A percentile compares a stretch with the other conserved stretches of the same genome.
These are phyloP conservation scores for Coprinopsis sp. DNA, from an alignment of 768 basidiomycete genomes.

Conservation along the genomic window DNA sequence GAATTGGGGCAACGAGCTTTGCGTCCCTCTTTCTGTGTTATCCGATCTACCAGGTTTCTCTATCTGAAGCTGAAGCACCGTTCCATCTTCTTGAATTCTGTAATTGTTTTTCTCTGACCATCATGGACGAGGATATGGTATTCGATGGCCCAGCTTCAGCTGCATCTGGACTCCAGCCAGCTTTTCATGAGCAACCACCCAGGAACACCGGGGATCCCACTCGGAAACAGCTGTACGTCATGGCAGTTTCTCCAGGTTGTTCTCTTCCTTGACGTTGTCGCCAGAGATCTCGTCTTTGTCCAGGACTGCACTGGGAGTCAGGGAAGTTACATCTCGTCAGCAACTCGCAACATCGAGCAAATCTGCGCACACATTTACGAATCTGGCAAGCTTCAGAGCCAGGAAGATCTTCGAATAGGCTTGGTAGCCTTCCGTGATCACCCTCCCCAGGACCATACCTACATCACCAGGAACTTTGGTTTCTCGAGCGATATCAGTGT, in stretches of 20 bases:
- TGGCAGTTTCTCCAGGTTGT: slow-evolving; percentile 9
- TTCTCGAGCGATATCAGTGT: slow-evolving; percentile 89
- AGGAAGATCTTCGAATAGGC: slow-evolving; percentile 87
- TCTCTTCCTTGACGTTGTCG: slow-evolving; percentile 2
- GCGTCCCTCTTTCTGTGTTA: neutral
- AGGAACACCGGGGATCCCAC: slow-evolving; percentile 31
- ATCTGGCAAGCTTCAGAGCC: slow-evolving; percentile 83
- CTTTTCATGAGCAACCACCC: slow-evolving; percentile 33
- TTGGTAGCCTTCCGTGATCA: slow-evolving; percentile 95
- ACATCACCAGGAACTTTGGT: slow-evolving; percentile 88
- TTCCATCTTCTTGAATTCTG: neutral
- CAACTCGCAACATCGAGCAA: slow-evolving; percentile 93
- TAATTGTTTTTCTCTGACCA: slow-evolving; percentile 13
- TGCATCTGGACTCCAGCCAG: slow-evolving; percentile 28
- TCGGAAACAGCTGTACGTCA: slow-evolving; percentile 72
- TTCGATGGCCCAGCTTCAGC: slow-evolving; percentile 43
- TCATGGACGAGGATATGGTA: slow-evolving; percentile 82
- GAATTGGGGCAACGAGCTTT: neutral
- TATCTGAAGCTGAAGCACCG: too few relatives aligned
- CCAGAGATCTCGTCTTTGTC: slow-evolving; percentile 89
- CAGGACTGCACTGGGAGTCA: slow-evolving; percentile 95
- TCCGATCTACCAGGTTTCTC: too few relatives aligned
- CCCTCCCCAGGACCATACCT: slow-evolving; percentile 95
- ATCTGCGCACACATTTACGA: slow-evolving; percentile 94
- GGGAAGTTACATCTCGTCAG: slow-evolving; percentile 86